Evolutionary conservation across 352 stramenopile genomes (phyloP).

Genomic region (Globisporangium sylvaticum): DNA sequence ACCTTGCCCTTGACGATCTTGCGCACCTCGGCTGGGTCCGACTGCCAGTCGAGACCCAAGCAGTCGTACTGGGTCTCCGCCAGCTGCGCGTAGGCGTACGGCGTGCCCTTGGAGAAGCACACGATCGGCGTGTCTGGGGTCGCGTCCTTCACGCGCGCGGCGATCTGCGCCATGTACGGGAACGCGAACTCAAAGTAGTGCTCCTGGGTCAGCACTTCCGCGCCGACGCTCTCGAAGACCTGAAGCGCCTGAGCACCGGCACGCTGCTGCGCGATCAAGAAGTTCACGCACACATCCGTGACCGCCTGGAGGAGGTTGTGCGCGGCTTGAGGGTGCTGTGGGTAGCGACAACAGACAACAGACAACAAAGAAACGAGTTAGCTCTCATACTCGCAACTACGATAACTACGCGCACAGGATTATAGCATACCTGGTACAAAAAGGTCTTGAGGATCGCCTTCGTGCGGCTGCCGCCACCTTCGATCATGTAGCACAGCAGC

Average conservation of each 20-base stretch:
- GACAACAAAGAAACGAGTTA: not conserved
- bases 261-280: conserved; percentile 92
- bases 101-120: conserved; percentile 85
- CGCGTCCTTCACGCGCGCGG: conserved; percentile 69
- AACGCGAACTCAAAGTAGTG: conserved; percentile 95
- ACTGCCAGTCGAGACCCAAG: conserved; percentile 91
- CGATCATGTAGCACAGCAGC: conserved; percentile 98
- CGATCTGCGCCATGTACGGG: conserved; percentile 87
- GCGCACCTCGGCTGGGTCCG: conserved; percentile 87
- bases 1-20: conserved; percentile 69
- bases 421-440: conserved; percentile 51
- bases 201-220: conserved; percentile 90
- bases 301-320: conserved; percentile 92
- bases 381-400: not conserved
- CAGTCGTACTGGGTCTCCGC: conserved; percentile 92
- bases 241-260: conserved; percentile 94
- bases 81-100: conserved; percentile 72
- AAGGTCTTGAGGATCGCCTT: conserved; percentile 94
- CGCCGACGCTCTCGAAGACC: conserved; percentile 97
- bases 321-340: conserved; percentile 86
- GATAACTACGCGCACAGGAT: not conserved
- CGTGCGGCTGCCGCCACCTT: conserved; percentile 94
- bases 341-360: not conserved
- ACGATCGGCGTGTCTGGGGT: conserved; percentile 64
- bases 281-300: conserved; percentile 94